Evolutionary conservation across 164 flowering plant species (phyloP).

Genomic region (Aristolochia californica): DNA sequence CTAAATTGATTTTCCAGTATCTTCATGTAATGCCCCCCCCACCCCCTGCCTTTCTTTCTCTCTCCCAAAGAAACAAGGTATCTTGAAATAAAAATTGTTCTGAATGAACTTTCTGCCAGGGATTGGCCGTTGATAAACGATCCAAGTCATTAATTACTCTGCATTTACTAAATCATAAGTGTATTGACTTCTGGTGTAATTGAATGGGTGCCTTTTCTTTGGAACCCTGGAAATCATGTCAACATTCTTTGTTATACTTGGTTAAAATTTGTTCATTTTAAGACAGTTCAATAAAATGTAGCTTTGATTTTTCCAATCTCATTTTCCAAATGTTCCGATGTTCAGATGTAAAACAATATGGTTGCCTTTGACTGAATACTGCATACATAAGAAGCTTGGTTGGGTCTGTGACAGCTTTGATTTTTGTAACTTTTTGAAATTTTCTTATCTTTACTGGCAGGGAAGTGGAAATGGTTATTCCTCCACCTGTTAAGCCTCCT

Average conservation of each 20-base stretch:
- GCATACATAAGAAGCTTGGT: no score
- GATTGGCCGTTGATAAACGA: neutral
- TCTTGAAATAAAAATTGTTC: neutral
- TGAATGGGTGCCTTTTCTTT: neutral
- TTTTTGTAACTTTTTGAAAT: no score
- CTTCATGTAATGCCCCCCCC: neutral
- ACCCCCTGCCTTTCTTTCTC: no score
- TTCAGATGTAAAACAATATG: no score
- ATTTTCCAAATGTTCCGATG: no score
- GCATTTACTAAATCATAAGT: neutral
- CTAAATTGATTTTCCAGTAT: neutral
- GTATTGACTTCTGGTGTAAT: neutral
- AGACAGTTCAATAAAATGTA: no score
- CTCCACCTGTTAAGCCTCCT: conserved; percentile 55
- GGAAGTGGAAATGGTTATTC: conserved; percentile 52
- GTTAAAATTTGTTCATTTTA: no score
- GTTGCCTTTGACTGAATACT: no score
- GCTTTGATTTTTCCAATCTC: no score
- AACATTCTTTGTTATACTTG: neutral
- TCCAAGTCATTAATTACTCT: neutral
- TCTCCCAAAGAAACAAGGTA: neutral
- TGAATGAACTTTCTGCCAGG: neutral
- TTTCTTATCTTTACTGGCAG: conserved; percentile 1
- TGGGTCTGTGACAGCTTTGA: no score
- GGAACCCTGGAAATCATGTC: neutral